These are phyloP conservation scores for Haplosporangium gracile DNA, from an alignment of 192 early-diverging fungal genomes.

Conservation along the genomic window DNA sequence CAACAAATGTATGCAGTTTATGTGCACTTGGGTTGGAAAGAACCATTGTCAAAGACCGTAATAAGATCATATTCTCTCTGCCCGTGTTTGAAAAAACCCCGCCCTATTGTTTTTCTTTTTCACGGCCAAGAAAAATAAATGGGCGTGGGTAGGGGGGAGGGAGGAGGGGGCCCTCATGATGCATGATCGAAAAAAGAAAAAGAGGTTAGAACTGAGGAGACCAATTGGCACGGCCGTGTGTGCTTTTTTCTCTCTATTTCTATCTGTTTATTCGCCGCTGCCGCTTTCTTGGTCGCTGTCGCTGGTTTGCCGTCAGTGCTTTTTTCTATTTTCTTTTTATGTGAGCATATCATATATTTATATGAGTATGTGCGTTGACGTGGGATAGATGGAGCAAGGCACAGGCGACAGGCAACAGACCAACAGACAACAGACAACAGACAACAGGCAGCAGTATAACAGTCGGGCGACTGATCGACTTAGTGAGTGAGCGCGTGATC, in stretches of 20 bases:
- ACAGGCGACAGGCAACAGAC: not conserved
- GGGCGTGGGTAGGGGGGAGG: not conserved
- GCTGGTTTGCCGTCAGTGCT: not conserved
- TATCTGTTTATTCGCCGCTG: not conserved
- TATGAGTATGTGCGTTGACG: not conserved
- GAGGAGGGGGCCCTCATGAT: not conserved
- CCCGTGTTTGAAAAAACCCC: not conserved
- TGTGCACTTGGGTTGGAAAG: not conserved
- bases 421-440: not conserved
- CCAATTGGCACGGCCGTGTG: not conserved
- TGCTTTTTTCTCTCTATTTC: not conserved
- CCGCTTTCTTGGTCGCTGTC: not conserved
- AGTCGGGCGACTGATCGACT: not conserved
- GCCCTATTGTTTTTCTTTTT: not conserved
- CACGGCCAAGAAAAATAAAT: not conserved
- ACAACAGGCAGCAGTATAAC: not conserved
- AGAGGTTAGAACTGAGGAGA: not conserved
- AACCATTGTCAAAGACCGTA: not conserved
- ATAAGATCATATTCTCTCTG: not conserved
- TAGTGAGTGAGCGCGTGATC: not conserved
- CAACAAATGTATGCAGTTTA: constrained; percentile 7
- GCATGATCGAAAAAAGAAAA: not conserved
- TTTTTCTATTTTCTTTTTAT: not conserved
- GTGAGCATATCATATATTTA: not conserved
- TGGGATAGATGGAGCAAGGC: not conserved